phyloP scores from a whole-genome alignment of 352 stramenopile genomes.

The Pythium rishiriense region DNA sequence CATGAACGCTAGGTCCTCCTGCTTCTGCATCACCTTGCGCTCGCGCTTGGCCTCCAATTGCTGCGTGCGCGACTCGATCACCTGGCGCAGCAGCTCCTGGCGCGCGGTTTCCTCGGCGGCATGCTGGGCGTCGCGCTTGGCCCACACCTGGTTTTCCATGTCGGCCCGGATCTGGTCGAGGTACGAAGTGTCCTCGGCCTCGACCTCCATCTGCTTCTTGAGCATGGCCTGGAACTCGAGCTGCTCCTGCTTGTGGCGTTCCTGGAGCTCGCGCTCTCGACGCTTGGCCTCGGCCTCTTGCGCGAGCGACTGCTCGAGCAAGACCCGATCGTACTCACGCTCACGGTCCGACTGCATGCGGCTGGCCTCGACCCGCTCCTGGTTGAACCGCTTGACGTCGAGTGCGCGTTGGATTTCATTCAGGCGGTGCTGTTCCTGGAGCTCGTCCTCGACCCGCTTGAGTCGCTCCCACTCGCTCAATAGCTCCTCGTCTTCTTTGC shows the following conservation, averaged over 20 bases:
- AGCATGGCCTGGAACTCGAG: constrained; percentile 78
- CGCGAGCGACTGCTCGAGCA: constrained; percentile 58
- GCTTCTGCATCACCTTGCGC: constrained; percentile 36
- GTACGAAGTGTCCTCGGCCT: constrained; percentile 65
- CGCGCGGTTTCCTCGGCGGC: constrained; percentile 67
- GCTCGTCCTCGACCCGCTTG: constrained; percentile 59
- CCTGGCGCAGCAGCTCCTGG: constrained; percentile 68
- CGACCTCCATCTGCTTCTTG: constrained; percentile 69
- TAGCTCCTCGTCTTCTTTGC: constrained; percentile 49
- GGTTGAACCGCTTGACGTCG: constrained; percentile 77
- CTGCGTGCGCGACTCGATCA: constrained; percentile 55
- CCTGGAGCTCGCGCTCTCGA: constrained; percentile 59
- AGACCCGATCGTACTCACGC: constrained; percentile 57
- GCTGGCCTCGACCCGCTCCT: constrained; percentile 58
- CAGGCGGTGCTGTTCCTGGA: constrained; percentile 47
- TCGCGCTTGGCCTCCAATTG: constrained; percentile 56
- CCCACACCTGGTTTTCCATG: constrained; percentile 82
- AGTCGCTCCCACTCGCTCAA: constrained; percentile 63
- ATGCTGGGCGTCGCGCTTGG: constrained; percentile 72
- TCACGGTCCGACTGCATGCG: constrained; percentile 49
- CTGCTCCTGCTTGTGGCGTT: constrained; percentile 68
- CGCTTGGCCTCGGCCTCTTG: constrained; percentile 63
- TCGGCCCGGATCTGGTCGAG: constrained; percentile 74
- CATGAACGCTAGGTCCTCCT: constrained; percentile 64
- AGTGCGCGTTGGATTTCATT: constrained; percentile 64